phyloP scores from a whole-genome alignment of 2,329 filamentous ascomycete species.

The Aspergillus sp. region DNA sequence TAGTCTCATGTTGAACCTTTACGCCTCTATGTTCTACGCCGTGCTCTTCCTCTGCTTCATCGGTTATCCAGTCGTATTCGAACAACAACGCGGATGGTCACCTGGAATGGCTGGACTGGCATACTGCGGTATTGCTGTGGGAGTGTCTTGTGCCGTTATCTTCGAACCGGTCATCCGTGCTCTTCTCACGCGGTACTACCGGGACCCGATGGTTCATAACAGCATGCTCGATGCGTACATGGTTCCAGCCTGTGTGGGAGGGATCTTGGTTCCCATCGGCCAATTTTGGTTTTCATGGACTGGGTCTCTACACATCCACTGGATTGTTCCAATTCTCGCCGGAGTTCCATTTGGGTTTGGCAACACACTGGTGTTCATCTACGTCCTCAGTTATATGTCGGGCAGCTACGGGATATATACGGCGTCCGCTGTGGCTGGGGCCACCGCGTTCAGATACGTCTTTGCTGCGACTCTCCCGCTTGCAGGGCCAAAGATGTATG shows the following conservation, averaged over 20 bases:
- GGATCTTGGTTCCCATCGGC: slow-evolving; percentile 71
- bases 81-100: slow-evolving; percentile 71
- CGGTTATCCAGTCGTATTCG: slow-evolving; percentile 83
- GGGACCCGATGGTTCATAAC: slow-evolving; percentile 71
- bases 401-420: slow-evolving; percentile 78
- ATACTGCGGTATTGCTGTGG: slow-evolving; percentile 69
- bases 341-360: slow-evolving; percentile 77
- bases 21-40: slow-evolving; percentile 75
- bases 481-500: slow-evolving; percentile 72
- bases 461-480: slow-evolving; percentile 76
- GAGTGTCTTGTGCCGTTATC: slow-evolving; percentile 52
- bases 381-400: slow-evolving; percentile 76
- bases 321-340: slow-evolving; percentile 75
- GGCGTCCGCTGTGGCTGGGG: slow-evolving; percentile 76
- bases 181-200: slow-evolving; percentile 78
- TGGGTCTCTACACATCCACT: slow-evolving; percentile 76
- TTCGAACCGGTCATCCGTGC: slow-evolving; percentile 68
- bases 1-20: slow-evolving; percentile 72
- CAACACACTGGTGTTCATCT: slow-evolving; percentile 78
- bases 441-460: slow-evolving; percentile 69
- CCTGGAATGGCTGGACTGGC: slow-evolving; percentile 71
- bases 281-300: slow-evolving; percentile 86
- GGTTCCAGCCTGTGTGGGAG: slow-evolving; percentile 75
- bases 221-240: slow-evolving; percentile 75
- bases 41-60: slow-evolving; percentile 90